These are phyloP conservation scores for Mortierella sp. DNA, from an alignment of 371 early-diverging fungal species.

Conservation along the genomic window DNA sequence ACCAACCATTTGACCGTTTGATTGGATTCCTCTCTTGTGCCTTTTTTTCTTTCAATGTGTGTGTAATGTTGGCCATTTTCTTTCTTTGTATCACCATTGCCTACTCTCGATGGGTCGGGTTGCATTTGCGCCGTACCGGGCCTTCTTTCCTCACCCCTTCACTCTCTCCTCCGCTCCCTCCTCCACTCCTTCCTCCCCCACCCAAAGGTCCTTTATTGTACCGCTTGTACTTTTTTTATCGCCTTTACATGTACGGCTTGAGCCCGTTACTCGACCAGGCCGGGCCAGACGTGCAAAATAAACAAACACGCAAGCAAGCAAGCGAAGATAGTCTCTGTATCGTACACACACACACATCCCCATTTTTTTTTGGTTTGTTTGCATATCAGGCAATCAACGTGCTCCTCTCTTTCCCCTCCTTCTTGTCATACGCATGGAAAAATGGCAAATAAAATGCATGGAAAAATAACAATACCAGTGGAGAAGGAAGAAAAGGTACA, in stretches of 20 bases:
- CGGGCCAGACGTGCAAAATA: too few relatives aligned
- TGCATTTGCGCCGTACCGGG: not conserved
- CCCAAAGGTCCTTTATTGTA: too few relatives aligned
- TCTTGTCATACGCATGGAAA: not conserved
- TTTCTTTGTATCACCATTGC: not conserved
- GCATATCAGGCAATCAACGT: not conserved
- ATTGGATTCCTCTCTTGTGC: not conserved
- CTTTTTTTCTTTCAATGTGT: not conserved
- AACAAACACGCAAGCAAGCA: too few relatives aligned
- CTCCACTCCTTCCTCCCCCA: too few relatives aligned
- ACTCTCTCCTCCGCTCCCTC: not conserved
- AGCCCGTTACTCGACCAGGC: too few relatives aligned
- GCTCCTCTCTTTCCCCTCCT: not conserved
- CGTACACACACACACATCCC: too few relatives aligned
- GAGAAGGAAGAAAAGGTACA: not conserved
- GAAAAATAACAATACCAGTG: not conserved
- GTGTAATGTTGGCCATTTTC: not conserved
- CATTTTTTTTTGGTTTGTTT: too few relatives aligned
- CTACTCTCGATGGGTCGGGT: not conserved
- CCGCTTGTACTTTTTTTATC: too few relatives aligned
- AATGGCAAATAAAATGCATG: not conserved
- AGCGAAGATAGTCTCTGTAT: too few relatives aligned
- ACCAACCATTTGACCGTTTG: not conserved
- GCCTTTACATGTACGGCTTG: too few relatives aligned
- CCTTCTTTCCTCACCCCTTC: not conserved